These are phyloP conservation scores for Beauveria bassiana DNA, from an alignment of 2,329 filamentous ascomycete species.

Conservation along the genomic window DNA sequence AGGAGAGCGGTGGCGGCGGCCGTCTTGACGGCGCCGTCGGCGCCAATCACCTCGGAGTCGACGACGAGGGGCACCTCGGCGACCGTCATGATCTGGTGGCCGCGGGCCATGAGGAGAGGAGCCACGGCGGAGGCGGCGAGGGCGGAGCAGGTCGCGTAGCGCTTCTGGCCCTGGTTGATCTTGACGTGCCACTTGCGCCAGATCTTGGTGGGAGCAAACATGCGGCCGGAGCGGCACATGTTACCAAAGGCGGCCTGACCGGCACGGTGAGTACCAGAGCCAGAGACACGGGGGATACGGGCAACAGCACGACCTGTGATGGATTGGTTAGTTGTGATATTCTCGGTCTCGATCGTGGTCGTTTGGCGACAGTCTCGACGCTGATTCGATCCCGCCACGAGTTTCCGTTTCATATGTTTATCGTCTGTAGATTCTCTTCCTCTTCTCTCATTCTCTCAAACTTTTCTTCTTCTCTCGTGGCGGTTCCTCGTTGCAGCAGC, in stretches of 20 bases:
- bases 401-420: not conserved
- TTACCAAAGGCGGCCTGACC: slow-evolving; percentile 99
- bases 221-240: slow-evolving; percentile 99
- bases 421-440: not conserved
- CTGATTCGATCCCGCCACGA: not conserved
- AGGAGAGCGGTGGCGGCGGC: slow-evolving; percentile 78
- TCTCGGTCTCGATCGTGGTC: not conserved
- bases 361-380: not conserved
- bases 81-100: slow-evolving; percentile 86
- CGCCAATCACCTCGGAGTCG: slow-evolving; percentile 82
- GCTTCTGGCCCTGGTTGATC: slow-evolving; percentile 98
- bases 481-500: not conserved
- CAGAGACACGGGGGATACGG: slow-evolving; percentile 99
- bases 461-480: not conserved
- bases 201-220: slow-evolving; percentile 99
- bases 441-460: not conserved
- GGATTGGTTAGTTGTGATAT: not conserved
- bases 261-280: slow-evolving; percentile 99
- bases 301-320: slow-evolving; percentile 87
- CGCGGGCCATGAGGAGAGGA: slow-evolving; percentile 91
- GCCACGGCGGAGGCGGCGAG: slow-evolving; percentile 93
- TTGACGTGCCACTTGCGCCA: slow-evolving; percentile 99
- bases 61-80: slow-evolving; percentile 96
- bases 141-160: slow-evolving; percentile 95
- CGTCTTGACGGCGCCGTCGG: slow-evolving; percentile 77